A percentile compares a stretch with the other conserved stretches of the same genome.
Evolutionary conservation across 2,329 filamentous ascomycete species (phyloP).

Genomic region (Colletotrichum sojae): DNA sequence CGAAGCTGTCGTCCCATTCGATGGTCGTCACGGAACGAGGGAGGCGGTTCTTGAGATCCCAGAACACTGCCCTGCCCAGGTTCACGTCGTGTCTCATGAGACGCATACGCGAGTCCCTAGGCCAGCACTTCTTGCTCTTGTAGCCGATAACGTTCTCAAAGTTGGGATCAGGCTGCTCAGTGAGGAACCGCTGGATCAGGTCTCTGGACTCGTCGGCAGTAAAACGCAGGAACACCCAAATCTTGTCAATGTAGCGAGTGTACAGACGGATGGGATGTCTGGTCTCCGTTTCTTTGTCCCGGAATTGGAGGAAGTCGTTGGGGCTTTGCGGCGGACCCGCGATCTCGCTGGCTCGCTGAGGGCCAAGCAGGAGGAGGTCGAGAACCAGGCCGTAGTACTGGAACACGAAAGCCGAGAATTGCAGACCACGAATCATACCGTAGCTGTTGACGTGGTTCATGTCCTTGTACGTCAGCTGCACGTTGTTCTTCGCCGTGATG

Average conservation of each 20-base stretch:
- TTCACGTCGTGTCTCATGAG: slow-evolving; percentile 99
- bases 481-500: slow-evolving; percentile 99
- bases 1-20: slow-evolving; percentile 99
- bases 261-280: slow-evolving; percentile 98
- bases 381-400: slow-evolving; percentile 98
- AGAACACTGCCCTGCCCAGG: slow-evolving; percentile 96
- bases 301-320: slow-evolving; percentile 98
- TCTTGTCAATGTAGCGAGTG: slow-evolving; percentile 96
- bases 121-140: slow-evolving; percentile 99
- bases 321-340: slow-evolving; percentile 93
- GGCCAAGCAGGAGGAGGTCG: slow-evolving; percentile 89
- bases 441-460: slow-evolving; percentile 99
- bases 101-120: slow-evolving; percentile 96
- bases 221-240: slow-evolving; percentile 98
- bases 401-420: slow-evolving; percentile 99
- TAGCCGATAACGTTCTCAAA: slow-evolving; percentile 99
- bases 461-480: slow-evolving; percentile 98
- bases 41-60: slow-evolving; percentile 97
- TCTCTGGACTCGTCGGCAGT: slow-evolving; percentile 94
- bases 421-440: slow-evolving; percentile 96
- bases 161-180: slow-evolving; percentile 97
- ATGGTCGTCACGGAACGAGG: slow-evolving; percentile 96
- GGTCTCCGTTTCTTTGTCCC: slow-evolving; percentile 91
- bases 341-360: slow-evolving; percentile 98
- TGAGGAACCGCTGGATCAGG: slow-evolving; percentile 96